A percentile compares a stretch with the other conserved stretches of the same genome.
Conservation (phyloP, 177 flowering plant species). For the Vitis hybrid region DNA sequence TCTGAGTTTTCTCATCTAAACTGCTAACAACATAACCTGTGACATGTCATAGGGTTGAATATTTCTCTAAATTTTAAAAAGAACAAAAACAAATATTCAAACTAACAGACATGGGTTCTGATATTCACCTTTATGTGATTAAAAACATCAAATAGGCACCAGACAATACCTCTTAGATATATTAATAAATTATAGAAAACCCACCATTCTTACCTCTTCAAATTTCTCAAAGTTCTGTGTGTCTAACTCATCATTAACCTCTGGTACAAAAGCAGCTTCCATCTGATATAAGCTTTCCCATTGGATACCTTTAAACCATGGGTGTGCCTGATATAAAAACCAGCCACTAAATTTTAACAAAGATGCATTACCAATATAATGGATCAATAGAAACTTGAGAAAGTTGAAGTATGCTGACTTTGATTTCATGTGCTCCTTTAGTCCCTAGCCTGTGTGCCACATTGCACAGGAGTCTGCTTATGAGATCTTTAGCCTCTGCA, state of each 20-base stretch:
- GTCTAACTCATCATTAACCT: constrained; percentile 55
- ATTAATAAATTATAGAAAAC: background rate
- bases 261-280: constrained; percentile 58
- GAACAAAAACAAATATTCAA: too few species aligned
- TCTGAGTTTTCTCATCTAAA: too few species aligned
- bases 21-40: too few species aligned
- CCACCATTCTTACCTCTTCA: constrained; percentile 5
- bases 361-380: background rate
- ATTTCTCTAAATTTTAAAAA: too few species aligned
- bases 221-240: constrained; percentile 34
- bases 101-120: too few species aligned
- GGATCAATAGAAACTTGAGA: background rate
- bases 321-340: constrained; percentile 33
- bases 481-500: constrained; percentile 40
- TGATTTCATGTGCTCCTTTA: constrained; percentile 42
- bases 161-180: background rate
- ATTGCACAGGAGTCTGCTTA: constrained; percentile 40
- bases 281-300: constrained; percentile 54
- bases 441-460: constrained; percentile 47
- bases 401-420: constrained; percentile 15
- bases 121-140: too few species aligned
- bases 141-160: background rate
- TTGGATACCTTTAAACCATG: constrained; percentile 47
- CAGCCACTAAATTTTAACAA: background rate
- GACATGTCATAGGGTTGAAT: too few species aligned